phyloP scores from a whole-genome alignment of 129 eudicot genomes.

The Cynara cardunculus region DNA sequence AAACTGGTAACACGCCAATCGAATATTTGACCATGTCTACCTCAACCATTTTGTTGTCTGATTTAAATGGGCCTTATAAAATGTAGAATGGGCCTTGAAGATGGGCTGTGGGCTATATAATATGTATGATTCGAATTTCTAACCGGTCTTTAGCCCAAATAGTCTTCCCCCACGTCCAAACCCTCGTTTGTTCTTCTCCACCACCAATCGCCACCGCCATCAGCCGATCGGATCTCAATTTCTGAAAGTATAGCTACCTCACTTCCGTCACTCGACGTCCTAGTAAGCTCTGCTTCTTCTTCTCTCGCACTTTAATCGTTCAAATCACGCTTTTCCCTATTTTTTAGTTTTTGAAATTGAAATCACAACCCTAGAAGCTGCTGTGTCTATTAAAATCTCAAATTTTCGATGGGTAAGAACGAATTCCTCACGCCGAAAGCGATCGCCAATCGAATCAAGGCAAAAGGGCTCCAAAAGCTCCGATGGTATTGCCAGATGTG shows the following conservation, averaged over 20 bases:
- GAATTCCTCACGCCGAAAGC: conserved; percentile 91
- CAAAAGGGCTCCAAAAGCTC: conserved; percentile 85
- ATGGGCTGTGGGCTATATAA: too few species aligned
- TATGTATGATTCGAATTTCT: too few species aligned
- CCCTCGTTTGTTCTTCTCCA: not conserved
- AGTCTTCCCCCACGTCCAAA: not conserved
- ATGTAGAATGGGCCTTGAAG: not conserved
- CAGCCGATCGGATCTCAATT: conserved; percentile 8
- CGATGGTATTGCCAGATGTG: conserved; percentile 99
- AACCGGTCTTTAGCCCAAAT: not conserved
- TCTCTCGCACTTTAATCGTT: not conserved
- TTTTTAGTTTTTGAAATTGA: not conserved
- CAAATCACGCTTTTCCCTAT: not conserved
- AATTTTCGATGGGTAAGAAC: conserved; percentile 68
- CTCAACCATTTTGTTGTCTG: not conserved
- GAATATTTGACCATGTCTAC: not conserved
- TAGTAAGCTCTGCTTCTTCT: not conserved
- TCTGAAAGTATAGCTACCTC: not conserved
- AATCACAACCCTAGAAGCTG: conserved; percentile 8
- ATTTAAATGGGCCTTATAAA: not conserved
- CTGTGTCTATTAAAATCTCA: not conserved
- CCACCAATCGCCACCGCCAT: conserved; percentile 11
- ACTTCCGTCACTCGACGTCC: not conserved
- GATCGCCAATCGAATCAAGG: conserved; percentile 85
- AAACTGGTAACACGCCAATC: too few species aligned